Evolutionary conservation across 768 basidiomycete species (phyloP).

Genomic region (Pleurotus cornucopiae): DNA sequence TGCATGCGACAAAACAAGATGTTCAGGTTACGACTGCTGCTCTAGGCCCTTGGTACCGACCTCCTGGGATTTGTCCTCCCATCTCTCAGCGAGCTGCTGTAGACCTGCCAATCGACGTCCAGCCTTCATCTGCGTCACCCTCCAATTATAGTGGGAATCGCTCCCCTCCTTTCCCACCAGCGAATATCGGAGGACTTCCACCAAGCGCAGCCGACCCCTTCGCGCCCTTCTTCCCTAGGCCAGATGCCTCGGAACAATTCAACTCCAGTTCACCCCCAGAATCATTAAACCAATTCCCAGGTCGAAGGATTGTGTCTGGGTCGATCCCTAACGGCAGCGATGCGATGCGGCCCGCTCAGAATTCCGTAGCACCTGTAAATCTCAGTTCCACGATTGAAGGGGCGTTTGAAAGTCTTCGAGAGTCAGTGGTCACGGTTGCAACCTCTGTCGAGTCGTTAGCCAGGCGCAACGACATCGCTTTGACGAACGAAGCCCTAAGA

Average conservation of each 20-base stretch:
- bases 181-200: neutral
- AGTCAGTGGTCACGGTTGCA: slow-evolving; percentile 57
- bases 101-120: neutral
- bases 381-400: slow-evolving; percentile 59
- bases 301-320: slow-evolving; percentile 9
- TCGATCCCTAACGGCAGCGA: slow-evolving; percentile 8
- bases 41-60: slow-evolving; percentile 62
- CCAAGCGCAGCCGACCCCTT: slow-evolving; percentile 11
- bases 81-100: slow-evolving; percentile 3
- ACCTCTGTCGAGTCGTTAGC: slow-evolving; percentile 57
- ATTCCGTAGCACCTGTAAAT: slow-evolving; percentile 55
- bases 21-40: slow-evolving; percentile 49
- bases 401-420: slow-evolving; percentile 53
- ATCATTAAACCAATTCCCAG: slow-evolving; percentile 10
- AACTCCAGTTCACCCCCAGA: slow-evolving; percentile 12
- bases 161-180: neutral
- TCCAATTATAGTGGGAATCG: neutral
- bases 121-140: neutral
- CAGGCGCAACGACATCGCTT: slow-evolving; percentile 58
- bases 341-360: slow-evolving; percentile 13
- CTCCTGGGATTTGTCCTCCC: slow-evolving; percentile 23
- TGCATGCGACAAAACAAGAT: slow-evolving; percentile 52
- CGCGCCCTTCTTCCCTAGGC: slow-evolving; percentile 17
- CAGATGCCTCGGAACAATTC: slow-evolving; percentile 8
- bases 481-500: slow-evolving; percentile 68